Base-by-base conservation (phyloP, 306 rosid species). In the Benincasa hispida region DNA sequence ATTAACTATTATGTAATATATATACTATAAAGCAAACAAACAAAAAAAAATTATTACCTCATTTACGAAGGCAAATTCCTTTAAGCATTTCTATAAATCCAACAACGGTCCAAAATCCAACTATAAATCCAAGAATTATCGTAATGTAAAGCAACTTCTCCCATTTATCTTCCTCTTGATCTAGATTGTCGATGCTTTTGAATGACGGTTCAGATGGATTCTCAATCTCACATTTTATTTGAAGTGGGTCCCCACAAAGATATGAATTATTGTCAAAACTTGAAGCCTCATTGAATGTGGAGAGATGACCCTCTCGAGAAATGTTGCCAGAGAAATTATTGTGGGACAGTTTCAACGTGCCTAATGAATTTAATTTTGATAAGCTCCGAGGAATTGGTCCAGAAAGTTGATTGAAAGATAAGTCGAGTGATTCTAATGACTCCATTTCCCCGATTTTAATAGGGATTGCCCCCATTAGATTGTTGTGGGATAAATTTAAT, bases 111-210 rank as follows among this genome's bases (percentile, higher is more conserved):
- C 42, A 61, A 28, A 61, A 61, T 3, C 68, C 68, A 15, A 30
- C 1, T 0, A 2, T 32, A 55, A 41, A 80, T 24, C 79, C 83
- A 22, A 27, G 18, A 0, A 19, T 12, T 34, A 53, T 19, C 17
- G n/a, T 34, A 4, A 54, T 34, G 60, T 53, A 62, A 37, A 80
- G 35, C 76, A 35, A 63, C 57, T 50, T 41, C 53, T 79, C 78
- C 18, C 35, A 53, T 45, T 63, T 42, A 53, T 25, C 58, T 2
- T 80, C 79, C 8, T 80, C 63, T 11, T 79, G 8, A 9, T 21
- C 56, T 61, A 0, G 1, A 15, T 61, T 30, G 2, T 30, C 68
- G 0, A 5, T 69, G 12, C 27, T 41, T 17, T 39, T 27, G 15
- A 5, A 34, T 9, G 50, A 25, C 6, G 30, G 25, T 6, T 66